Evolutionary conservation across 106 monocot species (phyloP), one percentile per base, ranked within the genome.

Genomic region (Hemerocallis citrina): DNA sequence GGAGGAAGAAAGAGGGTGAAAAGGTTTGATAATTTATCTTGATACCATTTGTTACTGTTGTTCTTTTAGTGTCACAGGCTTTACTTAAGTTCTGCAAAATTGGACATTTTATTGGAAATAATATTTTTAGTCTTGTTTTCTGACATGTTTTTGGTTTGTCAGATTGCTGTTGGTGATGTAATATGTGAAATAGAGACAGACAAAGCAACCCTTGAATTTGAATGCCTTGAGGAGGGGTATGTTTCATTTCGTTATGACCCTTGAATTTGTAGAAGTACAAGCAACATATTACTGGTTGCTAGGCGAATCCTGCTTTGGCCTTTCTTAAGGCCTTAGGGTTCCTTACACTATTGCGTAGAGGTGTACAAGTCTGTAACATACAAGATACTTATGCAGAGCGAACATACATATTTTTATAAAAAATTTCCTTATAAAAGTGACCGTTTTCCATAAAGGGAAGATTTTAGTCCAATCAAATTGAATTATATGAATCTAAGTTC

Each of bases 181-280:
- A 63, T 96, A 41, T 96, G 96, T 68, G 96, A 96, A 59, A 96
- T 96, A 43, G 91, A 96, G 74, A 96, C 96, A 30, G 96, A 96
- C 63, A 96, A 96, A 73, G 96, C 91, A 33, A 89, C 89, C 14
- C 69, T 96, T 55, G 96, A 96, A 63, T 88, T 91, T 77, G 96
- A 96, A 74, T 66, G 81, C 44, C 84, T 88, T 57, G 96, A 96
- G 64, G 96, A 96, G 57, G 96, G 96, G 96, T 96, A 96, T 24
- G 39, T 35, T 6, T 40, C 24, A 30, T 54, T 16, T 25, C n/a
- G 0, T 31, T n/a, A 57, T 75, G 24, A 42, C 32, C 16, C 58
- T 45, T 36, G 41, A 9, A 11, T 37, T 54, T 7, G 6, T n/a
- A n/a, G n/a, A n/a, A n/a, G n/a, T n/a, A n/a, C n/a, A n/a, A n/a